phyloP scores from a whole-genome alignment of 1,139 yeast species.

The Arxiozyma slooffiae region DNA sequence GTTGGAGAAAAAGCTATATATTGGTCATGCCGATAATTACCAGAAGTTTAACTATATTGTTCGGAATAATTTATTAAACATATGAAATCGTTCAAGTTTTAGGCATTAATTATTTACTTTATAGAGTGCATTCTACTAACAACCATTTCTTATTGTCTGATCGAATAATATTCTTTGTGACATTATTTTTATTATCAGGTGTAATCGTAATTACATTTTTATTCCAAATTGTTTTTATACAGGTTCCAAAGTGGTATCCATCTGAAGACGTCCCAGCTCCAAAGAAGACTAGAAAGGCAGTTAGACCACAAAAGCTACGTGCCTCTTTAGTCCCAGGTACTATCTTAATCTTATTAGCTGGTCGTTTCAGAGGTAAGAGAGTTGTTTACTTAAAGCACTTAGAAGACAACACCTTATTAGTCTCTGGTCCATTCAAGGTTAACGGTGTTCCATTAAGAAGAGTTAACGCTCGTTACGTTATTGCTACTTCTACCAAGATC shows the following conservation, averaged over 20 bases:
- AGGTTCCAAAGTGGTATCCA: constrained; percentile 92
- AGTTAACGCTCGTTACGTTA: constrained; percentile 97
- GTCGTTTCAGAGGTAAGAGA: constrained; percentile 99
- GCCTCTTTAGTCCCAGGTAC: constrained; percentile 97
- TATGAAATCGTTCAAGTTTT: background rate
- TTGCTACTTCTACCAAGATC: constrained; percentile 95
- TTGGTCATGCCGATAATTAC: background rate
- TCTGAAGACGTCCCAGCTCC: constrained; percentile 88
- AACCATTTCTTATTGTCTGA: background rate
- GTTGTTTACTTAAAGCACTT: constrained; percentile 96
- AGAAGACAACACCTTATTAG: constrained; percentile 97
- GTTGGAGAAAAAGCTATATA: no score
- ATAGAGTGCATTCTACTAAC: background rate
- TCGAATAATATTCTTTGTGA: background rate
- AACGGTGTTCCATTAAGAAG: constrained; percentile 99
- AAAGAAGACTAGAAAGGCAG: constrained; percentile 81
- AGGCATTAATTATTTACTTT: background rate
- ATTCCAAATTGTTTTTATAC: background rate
- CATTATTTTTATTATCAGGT: background rate
- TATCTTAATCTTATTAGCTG: constrained; percentile 95
- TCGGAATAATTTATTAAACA: background rate
- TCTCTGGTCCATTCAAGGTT: constrained; percentile 99
- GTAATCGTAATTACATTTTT: background rate
- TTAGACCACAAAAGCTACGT: constrained; percentile 93
- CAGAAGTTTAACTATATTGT: background rate